These are phyloP conservation scores for Ascochyta viciae-villosae DNA, from an alignment of 2,329 filamentous ascomycete genomes.

Conservation along the genomic window DNA sequence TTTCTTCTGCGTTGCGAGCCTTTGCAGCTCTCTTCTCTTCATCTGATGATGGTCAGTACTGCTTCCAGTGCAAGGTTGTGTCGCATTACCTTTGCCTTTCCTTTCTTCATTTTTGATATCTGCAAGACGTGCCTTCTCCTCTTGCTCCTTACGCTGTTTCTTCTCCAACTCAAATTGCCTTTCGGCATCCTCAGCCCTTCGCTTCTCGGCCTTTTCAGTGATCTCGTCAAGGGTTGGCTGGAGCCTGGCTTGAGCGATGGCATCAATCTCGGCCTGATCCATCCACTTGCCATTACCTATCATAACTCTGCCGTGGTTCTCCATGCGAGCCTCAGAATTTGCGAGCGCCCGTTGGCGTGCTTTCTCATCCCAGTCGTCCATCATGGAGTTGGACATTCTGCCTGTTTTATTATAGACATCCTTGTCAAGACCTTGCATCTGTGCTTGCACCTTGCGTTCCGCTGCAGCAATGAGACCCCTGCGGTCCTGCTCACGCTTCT, in stretches of 20 bases:
- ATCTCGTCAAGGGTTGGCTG: conserved; percentile 89
- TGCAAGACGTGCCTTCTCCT: conserved; percentile 59
- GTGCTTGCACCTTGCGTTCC: conserved; percentile 82
- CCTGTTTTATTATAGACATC: conserved; percentile 79
- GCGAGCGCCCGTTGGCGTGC: conserved; percentile 73
- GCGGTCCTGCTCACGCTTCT: conserved; percentile 78
- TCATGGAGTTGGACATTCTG: conserved; percentile 70
- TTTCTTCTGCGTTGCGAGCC: conserved; percentile 61
- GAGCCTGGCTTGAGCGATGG: conserved; percentile 76
- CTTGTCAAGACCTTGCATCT: conserved; percentile 81
- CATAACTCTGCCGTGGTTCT: conserved; percentile 66
- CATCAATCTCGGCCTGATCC: conserved; percentile 78
- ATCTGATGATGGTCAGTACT: conserved; percentile 50
- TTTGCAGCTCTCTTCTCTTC: conserved; percentile 60
- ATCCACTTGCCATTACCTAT: conserved; percentile 84
- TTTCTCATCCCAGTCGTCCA: conserved; percentile 80
- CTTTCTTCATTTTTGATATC: conserved; percentile 56
- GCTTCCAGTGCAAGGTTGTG: background rate
- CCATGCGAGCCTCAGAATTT: conserved; percentile 67
- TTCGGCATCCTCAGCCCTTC: conserved; percentile 70
- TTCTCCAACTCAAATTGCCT: conserved; percentile 69
- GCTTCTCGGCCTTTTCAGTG: conserved; percentile 75
- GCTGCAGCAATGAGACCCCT: conserved; percentile 78
- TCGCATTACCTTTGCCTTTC: conserved; percentile 61
- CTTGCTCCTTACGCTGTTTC: conserved; percentile 65